A percentile compares a stretch with the other conserved stretches of the same genome.
phyloP scores from a whole-genome alignment of 2,329 filamentous ascomycete species.

The Nectriaceae sp. region DNA sequence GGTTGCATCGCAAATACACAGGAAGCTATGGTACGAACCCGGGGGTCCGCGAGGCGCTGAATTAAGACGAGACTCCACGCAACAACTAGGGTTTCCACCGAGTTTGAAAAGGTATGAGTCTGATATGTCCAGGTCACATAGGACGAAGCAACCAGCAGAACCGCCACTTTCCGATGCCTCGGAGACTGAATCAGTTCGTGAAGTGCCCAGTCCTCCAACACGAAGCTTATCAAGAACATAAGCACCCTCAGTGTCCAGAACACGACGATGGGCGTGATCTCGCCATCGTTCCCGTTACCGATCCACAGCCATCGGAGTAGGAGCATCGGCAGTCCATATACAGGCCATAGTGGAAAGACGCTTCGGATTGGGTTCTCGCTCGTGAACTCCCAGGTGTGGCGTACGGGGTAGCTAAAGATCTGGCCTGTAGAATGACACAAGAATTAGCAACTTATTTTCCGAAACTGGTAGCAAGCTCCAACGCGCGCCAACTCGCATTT shows the following conservation, averaged over 20 bases:
- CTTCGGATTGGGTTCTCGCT: conserved; percentile 86
- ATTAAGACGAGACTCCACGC: conserved; percentile 93
- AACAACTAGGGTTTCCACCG: conserved; percentile 89
- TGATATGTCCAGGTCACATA: conserved; percentile 99
- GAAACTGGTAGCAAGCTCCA: neutral
- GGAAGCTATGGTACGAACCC: conserved; percentile 66
- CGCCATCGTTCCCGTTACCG: conserved; percentile 74
- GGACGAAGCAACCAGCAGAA: conserved; percentile 87
- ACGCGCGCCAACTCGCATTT: conserved; percentile 1
- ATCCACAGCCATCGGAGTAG: conserved; percentile 91
- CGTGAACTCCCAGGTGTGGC: conserved; percentile 95
- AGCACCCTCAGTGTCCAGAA: conserved; percentile 87
- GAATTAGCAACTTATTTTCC: conserved; percentile 11
- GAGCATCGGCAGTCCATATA: conserved; percentile 93
- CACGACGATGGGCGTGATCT: conserved; percentile 79
- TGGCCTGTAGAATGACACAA: conserved; percentile 59
- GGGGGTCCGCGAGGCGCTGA: conserved; percentile 77
- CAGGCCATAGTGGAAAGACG: conserved; percentile 93
- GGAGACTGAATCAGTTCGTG: conserved; percentile 83
- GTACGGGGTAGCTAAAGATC: conserved; percentile 89
- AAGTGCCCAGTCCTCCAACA: conserved; percentile 96
- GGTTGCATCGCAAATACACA: too few relatives aligned
- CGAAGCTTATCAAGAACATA: conserved; percentile 95
- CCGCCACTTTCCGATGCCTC: conserved; percentile 69
- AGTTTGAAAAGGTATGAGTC: conserved; percentile 97